Percentiles rank a stretch among this genome's conserved stretches.
Evolutionary conservation across 2,329 filamentous ascomycete genomes (phyloP).

Genomic region (Westerdykella ornata): DNA sequence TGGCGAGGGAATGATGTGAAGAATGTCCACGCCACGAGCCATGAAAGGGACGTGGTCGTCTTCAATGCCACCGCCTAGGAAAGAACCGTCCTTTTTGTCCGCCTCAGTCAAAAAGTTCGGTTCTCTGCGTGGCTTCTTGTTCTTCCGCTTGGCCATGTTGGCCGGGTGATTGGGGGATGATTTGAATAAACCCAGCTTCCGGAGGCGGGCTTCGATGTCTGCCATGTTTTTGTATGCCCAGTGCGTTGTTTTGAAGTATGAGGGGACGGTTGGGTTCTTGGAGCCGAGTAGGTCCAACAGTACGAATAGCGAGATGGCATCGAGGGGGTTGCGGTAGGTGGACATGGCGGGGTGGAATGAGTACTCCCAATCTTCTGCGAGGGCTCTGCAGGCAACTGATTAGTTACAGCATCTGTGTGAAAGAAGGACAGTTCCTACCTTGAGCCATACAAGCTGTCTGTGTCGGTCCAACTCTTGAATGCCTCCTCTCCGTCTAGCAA

Average conservation of each 20-base stretch:
- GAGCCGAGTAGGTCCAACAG: slow-evolving; percentile 81
- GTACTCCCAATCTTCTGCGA: slow-evolving; percentile 77
- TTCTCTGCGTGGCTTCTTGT: slow-evolving; percentile 26
- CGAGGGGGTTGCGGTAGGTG: slow-evolving; percentile 65
- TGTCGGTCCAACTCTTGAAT: slow-evolving; percentile 70
- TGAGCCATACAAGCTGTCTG: slow-evolving; percentile 84
- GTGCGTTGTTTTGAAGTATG: slow-evolving; percentile 84
- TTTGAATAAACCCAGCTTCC: slow-evolving; percentile 60
- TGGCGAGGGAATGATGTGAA: slow-evolving; percentile 80
- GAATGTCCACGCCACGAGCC: slow-evolving; percentile 76
- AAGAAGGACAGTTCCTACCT: slow-evolving; percentile 46
- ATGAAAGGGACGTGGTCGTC: slow-evolving; percentile 95
- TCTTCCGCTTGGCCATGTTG: slow-evolving; percentile 32
- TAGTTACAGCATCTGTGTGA: background rate
- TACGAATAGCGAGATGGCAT: slow-evolving; percentile 81
- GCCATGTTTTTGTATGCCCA: slow-evolving; percentile 87
- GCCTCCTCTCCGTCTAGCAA: slow-evolving; percentile 94
- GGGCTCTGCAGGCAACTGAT: slow-evolving; percentile 45
- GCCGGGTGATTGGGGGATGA: slow-evolving; percentile 49
- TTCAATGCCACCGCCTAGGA: slow-evolving; percentile 55
- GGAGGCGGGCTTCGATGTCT: slow-evolving; percentile 64
- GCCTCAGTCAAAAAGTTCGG: slow-evolving; percentile 53
- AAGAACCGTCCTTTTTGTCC: slow-evolving; percentile 49
- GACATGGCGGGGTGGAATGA: slow-evolving; percentile 64
- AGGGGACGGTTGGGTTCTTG: slow-evolving; percentile 63